Evolutionary conservation across 139 green algal species (phyloP).

Genomic region (Volvox africanus): DNA sequence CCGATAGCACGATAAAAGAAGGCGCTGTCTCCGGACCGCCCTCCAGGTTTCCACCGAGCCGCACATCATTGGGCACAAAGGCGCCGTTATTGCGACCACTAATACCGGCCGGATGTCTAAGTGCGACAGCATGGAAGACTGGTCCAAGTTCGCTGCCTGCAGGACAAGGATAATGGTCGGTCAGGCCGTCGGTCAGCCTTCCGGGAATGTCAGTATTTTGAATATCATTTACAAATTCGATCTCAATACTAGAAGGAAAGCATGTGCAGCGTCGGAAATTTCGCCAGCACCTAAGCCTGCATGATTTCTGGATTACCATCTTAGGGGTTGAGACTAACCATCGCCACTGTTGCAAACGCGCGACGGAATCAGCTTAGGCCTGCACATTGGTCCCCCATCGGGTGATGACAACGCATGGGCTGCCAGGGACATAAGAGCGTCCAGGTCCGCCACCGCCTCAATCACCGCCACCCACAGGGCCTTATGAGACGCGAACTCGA

Average conservation of each 20-base stretch:
- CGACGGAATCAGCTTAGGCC: slow-evolving; percentile 22
- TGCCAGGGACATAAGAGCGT: slow-evolving; percentile 91
- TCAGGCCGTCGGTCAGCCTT: too few species aligned
- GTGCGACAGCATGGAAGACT: slow-evolving; percentile 67
- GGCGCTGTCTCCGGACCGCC: not conserved
- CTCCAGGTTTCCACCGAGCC: slow-evolving; percentile 69
- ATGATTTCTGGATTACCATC: too few species aligned
- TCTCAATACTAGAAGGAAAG: too few species aligned
- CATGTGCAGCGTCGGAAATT: too few species aligned
- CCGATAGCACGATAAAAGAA: slow-evolving; percentile 85
- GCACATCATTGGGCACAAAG: slow-evolving; percentile 97
- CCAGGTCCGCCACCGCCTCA: slow-evolving; percentile 82
- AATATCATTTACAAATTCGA: too few species aligned
- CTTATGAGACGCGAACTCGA: slow-evolving; percentile 69
- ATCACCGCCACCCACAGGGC: slow-evolving; percentile 82
- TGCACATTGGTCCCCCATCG: slow-evolving; percentile 57
- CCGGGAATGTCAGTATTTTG: too few species aligned
- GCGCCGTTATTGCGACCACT: slow-evolving; percentile 52
- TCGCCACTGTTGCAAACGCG: not conserved
- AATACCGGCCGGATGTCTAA: slow-evolving; percentile 84
- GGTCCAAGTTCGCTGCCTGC: too few species aligned
- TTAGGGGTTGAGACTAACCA: not conserved
- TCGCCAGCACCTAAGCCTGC: too few species aligned
- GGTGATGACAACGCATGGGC: slow-evolving; percentile 40
- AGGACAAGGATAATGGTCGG: too few species aligned